phyloP scores from a whole-genome alignment of 1,139 yeast genomes.

The Wickerhamomyces sp. region DNA sequence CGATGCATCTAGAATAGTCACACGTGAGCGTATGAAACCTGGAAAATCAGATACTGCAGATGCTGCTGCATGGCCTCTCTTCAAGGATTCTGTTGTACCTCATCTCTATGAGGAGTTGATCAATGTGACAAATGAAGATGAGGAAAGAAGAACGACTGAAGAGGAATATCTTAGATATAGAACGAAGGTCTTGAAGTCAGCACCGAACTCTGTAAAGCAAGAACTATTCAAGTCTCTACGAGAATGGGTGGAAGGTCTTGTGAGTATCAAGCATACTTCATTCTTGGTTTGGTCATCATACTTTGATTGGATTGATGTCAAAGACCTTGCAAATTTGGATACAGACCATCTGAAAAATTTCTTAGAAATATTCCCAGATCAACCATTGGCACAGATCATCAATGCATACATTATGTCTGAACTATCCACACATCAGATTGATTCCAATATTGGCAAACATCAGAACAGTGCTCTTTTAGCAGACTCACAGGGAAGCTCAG shows the following conservation, averaged over 20 bases:
- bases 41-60: conserved; percentile 37
- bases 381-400: conserved; percentile 60
- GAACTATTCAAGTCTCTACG: conserved; percentile 38
- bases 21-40: conserved; percentile 45
- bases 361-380: conserved; percentile 50
- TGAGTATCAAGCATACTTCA: conserved; percentile 56
- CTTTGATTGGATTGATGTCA: conserved; percentile 71
- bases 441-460: conserved; percentile 23
- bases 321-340: conserved; percentile 45
- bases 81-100: conserved; percentile 46
- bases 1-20: conserved; percentile 26
- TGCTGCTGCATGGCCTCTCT: conserved; percentile 44
- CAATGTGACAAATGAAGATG: conserved; percentile 60
- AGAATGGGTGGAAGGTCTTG: conserved; percentile 67
- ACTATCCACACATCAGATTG: conserved; percentile 39
- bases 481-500: not conserved
- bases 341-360: conserved; percentile 42
- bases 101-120: conserved; percentile 50
- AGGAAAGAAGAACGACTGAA: conserved; percentile 52
- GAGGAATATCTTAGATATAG: conserved; percentile 53
- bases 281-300: conserved; percentile 68
- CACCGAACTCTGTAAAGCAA: conserved; percentile 40
- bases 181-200: conserved; percentile 45
- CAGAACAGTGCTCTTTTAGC: conserved; percentile 17
- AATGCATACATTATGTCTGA: conserved; percentile 62